Evolutionary conservation across 139 green algal species (phyloP).

Genomic region (Ettlia oleoabundans): DNA sequence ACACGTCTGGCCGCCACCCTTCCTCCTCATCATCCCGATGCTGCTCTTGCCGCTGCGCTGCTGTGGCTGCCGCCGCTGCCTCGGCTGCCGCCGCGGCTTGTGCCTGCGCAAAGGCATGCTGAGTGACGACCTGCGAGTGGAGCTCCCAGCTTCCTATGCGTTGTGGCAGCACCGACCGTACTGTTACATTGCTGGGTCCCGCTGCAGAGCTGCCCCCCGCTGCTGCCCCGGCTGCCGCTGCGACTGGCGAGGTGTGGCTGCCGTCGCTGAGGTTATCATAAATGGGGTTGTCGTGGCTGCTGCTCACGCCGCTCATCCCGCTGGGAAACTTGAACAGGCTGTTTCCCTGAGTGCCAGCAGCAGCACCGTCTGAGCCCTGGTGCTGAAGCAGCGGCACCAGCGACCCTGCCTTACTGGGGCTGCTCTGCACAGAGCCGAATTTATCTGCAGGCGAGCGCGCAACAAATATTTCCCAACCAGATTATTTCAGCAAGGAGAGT

Average conservation of each 20-base stretch:
- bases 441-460: neutral
- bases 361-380: neutral
- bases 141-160: conserved; percentile 22
- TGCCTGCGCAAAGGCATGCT: conserved; percentile 15
- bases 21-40: no score
- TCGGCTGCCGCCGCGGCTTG: neutral
- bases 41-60: no score
- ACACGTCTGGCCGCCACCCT: neutral
- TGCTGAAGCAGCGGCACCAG: conserved; percentile 20
- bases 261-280: neutral
- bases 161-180: conserved; percentile 29
- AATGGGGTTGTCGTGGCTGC: conserved; percentile 30
- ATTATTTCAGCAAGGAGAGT: neutral
- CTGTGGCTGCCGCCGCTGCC: neutral
- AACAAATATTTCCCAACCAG: neutral
- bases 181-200: neutral
- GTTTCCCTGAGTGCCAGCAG: neutral
- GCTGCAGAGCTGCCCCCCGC: neutral
- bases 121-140: conserved; percentile 10
- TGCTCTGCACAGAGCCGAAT: conserved; percentile 12
- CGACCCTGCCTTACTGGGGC: conserved; percentile 17
- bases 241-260: neutral
- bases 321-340: conserved; percentile 20
- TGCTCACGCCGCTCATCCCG: conserved; percentile 6
- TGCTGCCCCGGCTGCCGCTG: neutral